Conservation (phyloP, 805 yeast genomes). For the Candida namnaoensis region DNA sequence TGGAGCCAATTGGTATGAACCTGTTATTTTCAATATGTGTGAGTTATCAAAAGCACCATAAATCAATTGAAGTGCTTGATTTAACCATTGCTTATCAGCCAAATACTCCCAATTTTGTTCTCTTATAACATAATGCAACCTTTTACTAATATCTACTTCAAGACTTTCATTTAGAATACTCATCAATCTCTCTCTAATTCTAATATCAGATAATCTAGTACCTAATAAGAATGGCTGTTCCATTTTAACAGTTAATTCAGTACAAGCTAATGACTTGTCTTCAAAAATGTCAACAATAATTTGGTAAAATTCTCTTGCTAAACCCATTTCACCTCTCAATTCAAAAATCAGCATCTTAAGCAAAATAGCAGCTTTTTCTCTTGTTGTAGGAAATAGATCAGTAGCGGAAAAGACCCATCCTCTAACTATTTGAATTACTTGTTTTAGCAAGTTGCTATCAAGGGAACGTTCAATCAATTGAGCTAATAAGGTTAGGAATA, state of each 20-base stretch:
- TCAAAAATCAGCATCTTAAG: slow-evolving; percentile 93
- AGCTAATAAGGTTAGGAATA: slow-evolving; percentile 78
- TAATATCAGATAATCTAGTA: slow-evolving; percentile 71
- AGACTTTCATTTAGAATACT: slow-evolving; percentile 67
- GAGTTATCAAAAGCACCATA: slow-evolving; percentile 66
- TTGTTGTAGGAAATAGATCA: slow-evolving; percentile 86
- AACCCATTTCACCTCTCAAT: slow-evolving; percentile 71
- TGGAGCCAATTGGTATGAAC: slow-evolving; percentile 46
- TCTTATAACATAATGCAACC: slow-evolving; percentile 78
- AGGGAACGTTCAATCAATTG: slow-evolving; percentile 84
- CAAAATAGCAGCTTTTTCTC: slow-evolving; percentile 91
- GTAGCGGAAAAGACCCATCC: slow-evolving; percentile 82
- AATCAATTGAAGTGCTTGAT: slow-evolving; percentile 82
- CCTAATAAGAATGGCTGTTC: slow-evolving; percentile 96
- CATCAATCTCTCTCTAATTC: slow-evolving; percentile 72
- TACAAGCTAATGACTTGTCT: slow-evolving; percentile 64
- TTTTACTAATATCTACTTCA: slow-evolving; percentile 67
- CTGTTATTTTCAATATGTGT: slow-evolving; percentile 34
- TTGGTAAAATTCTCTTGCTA: slow-evolving; percentile 72
- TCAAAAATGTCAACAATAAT: slow-evolving; percentile 84
- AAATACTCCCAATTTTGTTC: slow-evolving; percentile 97
- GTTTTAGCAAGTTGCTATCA: slow-evolving; percentile 65
- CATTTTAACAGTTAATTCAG: slow-evolving; percentile 89
- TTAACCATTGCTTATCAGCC: slow-evolving; percentile 90
- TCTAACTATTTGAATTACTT: slow-evolving; percentile 70